phyloP scores from a whole-genome alignment of 345 rosid species.

The Acer negundo region DNA sequence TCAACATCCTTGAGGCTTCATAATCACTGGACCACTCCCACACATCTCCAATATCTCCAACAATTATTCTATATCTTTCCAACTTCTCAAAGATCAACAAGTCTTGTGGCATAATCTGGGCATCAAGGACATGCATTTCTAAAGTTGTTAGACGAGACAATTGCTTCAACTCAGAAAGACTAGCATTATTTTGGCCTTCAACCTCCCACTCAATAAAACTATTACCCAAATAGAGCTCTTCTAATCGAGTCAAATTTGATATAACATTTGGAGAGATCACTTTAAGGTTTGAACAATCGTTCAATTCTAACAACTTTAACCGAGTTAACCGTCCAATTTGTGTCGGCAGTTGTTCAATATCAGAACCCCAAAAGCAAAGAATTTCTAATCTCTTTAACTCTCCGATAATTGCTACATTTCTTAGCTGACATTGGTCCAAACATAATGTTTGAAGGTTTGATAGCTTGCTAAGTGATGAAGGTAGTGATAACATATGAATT shows the following conservation, averaged over 20 bases:
- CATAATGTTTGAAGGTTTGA: conserved; percentile 21
- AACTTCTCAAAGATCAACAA: not conserved
- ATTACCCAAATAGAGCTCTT: conserved; percentile 25
- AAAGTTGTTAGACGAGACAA: conserved; percentile 17
- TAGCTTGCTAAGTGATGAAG: conserved; percentile 15
- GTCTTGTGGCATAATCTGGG: conserved; percentile 1
- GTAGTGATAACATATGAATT: not conserved
- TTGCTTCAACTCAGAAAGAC: conserved; percentile 23
- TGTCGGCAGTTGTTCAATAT: conserved; percentile 12
- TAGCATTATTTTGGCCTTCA: conserved; percentile 20
- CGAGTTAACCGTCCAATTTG: conserved; percentile 22
- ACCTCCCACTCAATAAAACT: conserved; percentile 26
- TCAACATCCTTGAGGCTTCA: too few species aligned
- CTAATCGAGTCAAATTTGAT: conserved; percentile 17
- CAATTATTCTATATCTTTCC: not conserved
- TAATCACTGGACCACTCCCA: not conserved
- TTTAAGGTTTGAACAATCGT: conserved; percentile 13
- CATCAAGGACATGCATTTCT: conserved; percentile 11
- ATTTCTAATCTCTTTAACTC: conserved; percentile 8
- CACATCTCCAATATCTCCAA: not conserved
- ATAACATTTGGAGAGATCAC: conserved; percentile 27
- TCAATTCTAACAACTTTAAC: conserved; percentile 24
- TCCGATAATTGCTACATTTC: conserved; percentile 4
- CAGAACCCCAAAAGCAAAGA: not conserved
- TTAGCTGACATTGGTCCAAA: not conserved